Evolutionary conservation across 2,329 filamentous ascomycete species (phyloP).

Genomic region (Aspergillus pseudoglaucus): DNA sequence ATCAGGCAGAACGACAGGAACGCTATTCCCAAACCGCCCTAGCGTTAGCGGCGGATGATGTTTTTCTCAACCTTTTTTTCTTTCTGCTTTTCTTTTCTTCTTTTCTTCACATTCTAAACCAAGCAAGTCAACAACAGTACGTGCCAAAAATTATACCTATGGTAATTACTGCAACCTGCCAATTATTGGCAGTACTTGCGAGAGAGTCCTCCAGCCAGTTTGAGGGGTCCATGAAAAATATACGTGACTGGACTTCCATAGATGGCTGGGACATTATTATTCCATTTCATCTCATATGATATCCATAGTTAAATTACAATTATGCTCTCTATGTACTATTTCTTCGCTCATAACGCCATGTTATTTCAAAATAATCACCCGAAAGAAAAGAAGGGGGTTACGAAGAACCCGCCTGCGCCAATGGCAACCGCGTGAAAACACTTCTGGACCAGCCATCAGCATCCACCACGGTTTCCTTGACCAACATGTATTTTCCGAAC

Average conservation of each 20-base stretch:
- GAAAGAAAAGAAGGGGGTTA: background rate
- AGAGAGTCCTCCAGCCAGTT: constrained; percentile 40
- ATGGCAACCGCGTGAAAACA: constrained; percentile 45
- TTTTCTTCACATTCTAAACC: constrained; percentile 16
- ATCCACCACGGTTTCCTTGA: constrained; percentile 50
- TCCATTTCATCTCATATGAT: background rate
- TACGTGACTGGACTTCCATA: constrained; percentile 41
- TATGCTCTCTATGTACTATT: background rate
- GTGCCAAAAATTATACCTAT: constrained; percentile 18
- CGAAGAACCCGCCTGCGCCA: constrained; percentile 1
- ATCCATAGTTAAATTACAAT: background rate
- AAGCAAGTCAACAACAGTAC: constrained; percentile 26
- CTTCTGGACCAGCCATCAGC: constrained; percentile 59
- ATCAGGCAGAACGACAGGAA: background rate
- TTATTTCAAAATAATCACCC: background rate
- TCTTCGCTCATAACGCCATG: background rate
- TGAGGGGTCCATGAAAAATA: constrained; percentile 38
- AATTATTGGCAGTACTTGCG: constrained; percentile 28
- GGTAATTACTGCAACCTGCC: constrained; percentile 19
- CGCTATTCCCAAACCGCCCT: constrained; percentile 3
- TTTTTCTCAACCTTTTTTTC: constrained; percentile 13
- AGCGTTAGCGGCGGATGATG: constrained; percentile 14
- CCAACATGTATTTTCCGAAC: constrained; percentile 45
- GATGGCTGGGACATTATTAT: constrained; percentile 33
- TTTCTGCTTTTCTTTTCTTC: constrained; percentile 3